phyloP scores from a whole-genome alignment of 805 yeast species.

The Nakazawaea molendinolei region DNA sequence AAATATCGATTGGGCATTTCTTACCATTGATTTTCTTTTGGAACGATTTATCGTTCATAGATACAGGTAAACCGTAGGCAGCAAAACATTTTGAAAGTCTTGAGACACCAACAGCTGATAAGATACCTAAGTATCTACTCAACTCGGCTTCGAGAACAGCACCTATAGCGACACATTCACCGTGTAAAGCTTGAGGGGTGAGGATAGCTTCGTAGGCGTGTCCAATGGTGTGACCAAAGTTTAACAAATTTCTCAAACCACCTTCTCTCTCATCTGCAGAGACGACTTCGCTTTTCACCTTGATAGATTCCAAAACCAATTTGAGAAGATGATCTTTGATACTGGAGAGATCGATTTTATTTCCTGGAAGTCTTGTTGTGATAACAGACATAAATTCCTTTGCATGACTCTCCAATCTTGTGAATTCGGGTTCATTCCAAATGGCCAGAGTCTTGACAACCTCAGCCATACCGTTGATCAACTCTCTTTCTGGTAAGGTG shows the following conservation, averaged over 20 bases:
- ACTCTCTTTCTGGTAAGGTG: conserved; percentile 87
- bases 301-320: conserved; percentile 78
- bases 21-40: conserved; percentile 63
- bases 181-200: conserved; percentile 94
- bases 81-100: conserved; percentile 75
- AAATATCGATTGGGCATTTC: conserved; percentile 66
- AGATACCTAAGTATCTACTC: conserved; percentile 82
- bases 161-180: conserved; percentile 99
- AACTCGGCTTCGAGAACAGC: conserved; percentile 92
- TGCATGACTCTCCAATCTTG: conserved; percentile 75
- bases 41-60: conserved; percentile 67
- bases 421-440: conserved; percentile 88
- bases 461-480: conserved; percentile 97
- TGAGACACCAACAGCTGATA: conserved; percentile 91
- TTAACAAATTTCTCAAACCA: conserved; percentile 82
- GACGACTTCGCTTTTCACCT: conserved; percentile 91
- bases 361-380: conserved; percentile 30
- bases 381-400: conserved; percentile 64
- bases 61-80: conserved; percentile 81
- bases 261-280: conserved; percentile 93
- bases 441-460: conserved; percentile 97
- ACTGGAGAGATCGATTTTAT: conserved; percentile 54
- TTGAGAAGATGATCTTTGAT: conserved; percentile 70
- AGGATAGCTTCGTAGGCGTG: conserved; percentile 98
- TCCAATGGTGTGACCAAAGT: conserved; percentile 96